Evolutionary conservation across 2,329 filamentous ascomycete species (phyloP).

Genomic region (Colletotrichum sp.): DNA sequence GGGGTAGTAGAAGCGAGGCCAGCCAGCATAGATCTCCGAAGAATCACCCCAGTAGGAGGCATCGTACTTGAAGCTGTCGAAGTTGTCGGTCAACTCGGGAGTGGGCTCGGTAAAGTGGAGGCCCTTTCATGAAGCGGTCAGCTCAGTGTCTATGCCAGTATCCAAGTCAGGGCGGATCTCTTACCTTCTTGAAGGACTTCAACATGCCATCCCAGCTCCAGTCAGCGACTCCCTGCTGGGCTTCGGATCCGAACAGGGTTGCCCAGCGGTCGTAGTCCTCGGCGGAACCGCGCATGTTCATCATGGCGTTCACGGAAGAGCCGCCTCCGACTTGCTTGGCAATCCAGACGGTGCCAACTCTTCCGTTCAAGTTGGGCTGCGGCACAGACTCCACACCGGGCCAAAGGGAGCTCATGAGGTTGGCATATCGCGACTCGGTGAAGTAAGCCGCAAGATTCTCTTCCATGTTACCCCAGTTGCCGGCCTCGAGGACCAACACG

Average conservation of each 20-base stretch:
- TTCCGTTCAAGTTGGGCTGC: conserved; percentile 2
- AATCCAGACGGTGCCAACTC: neutral
- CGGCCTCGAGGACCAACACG: conserved; percentile 11
- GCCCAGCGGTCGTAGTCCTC: conserved; percentile 33
- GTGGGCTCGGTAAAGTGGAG: conserved; percentile 18
- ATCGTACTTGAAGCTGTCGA: conserved; percentile 32
- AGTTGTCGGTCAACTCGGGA: conserved; percentile 26
- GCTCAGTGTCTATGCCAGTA: neutral
- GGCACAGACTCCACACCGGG: conserved; percentile 2
- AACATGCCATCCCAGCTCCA: conserved; percentile 43
- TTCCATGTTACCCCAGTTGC: conserved; percentile 13
- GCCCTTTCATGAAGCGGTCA: neutral
- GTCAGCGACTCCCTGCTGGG: conserved; percentile 19
- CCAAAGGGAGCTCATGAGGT: neutral
- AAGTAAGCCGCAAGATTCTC: neutral
- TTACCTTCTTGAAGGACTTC: conserved; percentile 50
- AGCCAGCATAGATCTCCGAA: conserved; percentile 40
- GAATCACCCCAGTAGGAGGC: conserved; percentile 40
- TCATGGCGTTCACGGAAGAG: conserved; percentile 22
- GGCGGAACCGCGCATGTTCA: conserved; percentile 18
- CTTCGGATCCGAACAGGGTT: conserved; percentile 42
- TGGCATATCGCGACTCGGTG: neutral
- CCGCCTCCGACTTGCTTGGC: conserved; percentile 18
- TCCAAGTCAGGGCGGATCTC: neutral
- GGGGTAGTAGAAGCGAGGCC: conserved; percentile 44